A percentile compares a stretch with the other conserved stretches of the same genome.
Conservation (phyloP, 176 grass and related monocot genomes). For the Cymbopogon citratus region DNA sequence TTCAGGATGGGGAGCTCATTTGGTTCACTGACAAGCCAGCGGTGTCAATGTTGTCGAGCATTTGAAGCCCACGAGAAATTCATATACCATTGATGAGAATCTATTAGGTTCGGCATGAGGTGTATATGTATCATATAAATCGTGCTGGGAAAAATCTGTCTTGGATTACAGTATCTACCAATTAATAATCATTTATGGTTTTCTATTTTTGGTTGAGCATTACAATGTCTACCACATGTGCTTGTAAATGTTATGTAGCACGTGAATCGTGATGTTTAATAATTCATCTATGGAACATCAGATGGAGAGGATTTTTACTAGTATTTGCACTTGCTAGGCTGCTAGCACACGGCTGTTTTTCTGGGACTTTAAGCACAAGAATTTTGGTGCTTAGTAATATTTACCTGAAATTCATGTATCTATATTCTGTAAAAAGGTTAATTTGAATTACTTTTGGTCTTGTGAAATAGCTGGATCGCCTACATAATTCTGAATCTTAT, state of each 20-base stretch:
- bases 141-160: not conserved
- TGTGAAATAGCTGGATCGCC: no score
- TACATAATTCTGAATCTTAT: no score
- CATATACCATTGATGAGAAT: not conserved
- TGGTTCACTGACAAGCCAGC: slow-evolving; percentile 95
- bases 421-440: not conserved
- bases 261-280: not conserved
- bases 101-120: not conserved
- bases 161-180: not conserved
- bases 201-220: not conserved
- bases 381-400: not conserved
- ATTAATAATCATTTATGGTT: not conserved
- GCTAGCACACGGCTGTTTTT: not conserved
- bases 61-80: not conserved
- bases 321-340: not conserved
- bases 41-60: slow-evolving; percentile 38
- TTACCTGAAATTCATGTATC: not conserved
- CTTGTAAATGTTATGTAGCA: slow-evolving; percentile 1
- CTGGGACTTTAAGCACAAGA: not conserved
- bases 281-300: not conserved
- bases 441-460: not conserved
- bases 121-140: not conserved
- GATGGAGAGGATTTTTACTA: not conserved
- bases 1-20: slow-evolving; percentile 55
- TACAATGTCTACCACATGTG: not conserved